phyloP scores from a whole-genome alignment of 352 stramenopile species.

The Phytopythium oedochilum region DNA sequence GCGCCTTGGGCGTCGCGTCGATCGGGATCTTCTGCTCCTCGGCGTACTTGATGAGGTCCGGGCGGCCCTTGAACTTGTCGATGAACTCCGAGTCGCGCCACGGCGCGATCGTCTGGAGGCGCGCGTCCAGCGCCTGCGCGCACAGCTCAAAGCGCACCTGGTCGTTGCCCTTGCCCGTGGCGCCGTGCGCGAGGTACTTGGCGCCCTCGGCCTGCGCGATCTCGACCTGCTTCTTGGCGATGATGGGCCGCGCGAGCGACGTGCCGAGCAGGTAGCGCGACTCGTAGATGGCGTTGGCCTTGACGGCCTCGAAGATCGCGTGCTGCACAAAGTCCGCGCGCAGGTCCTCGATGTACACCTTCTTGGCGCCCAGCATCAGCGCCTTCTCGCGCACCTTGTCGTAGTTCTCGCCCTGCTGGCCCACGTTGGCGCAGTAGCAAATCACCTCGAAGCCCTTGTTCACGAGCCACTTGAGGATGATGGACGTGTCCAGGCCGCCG shows the following conservation, averaged over 20 bases:
- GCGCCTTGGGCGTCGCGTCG: slow-evolving; percentile 95
- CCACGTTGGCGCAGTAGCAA: slow-evolving; percentile 98
- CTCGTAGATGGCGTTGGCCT: slow-evolving; percentile 98
- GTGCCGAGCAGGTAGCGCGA: slow-evolving; percentile 96
- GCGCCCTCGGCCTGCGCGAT: slow-evolving; percentile 90
- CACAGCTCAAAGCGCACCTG: slow-evolving; percentile 99
- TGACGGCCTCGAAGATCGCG: slow-evolving; percentile 93
- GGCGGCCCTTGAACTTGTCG: slow-evolving; percentile 97
- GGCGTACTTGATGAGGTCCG: slow-evolving; percentile 96
- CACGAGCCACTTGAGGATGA: slow-evolving; percentile 98
- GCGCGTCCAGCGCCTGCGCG: slow-evolving; percentile 94
- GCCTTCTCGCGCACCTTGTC: slow-evolving; percentile 93
- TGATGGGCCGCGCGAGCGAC: slow-evolving; percentile 96
- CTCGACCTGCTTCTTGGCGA: slow-evolving; percentile 96
- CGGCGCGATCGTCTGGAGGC: slow-evolving; percentile 95
- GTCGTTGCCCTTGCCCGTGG: slow-evolving; percentile 99
- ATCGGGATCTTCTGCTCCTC: slow-evolving; percentile 96
- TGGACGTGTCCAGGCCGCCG: slow-evolving; percentile 97
- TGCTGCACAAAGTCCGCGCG: slow-evolving; percentile 95
- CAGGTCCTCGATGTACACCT: slow-evolving; percentile 96
- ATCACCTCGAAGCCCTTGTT: slow-evolving; percentile 98
- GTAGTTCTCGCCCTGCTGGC: slow-evolving; percentile 96
- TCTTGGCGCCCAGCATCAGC: slow-evolving; percentile 60
- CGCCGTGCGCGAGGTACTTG: slow-evolving; percentile 94
- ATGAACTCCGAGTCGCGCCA: slow-evolving; percentile 99